These are phyloP conservation scores for Orobanche coerulescens DNA, from an alignment of 257 asterid species.

Conservation along the genomic window DNA sequence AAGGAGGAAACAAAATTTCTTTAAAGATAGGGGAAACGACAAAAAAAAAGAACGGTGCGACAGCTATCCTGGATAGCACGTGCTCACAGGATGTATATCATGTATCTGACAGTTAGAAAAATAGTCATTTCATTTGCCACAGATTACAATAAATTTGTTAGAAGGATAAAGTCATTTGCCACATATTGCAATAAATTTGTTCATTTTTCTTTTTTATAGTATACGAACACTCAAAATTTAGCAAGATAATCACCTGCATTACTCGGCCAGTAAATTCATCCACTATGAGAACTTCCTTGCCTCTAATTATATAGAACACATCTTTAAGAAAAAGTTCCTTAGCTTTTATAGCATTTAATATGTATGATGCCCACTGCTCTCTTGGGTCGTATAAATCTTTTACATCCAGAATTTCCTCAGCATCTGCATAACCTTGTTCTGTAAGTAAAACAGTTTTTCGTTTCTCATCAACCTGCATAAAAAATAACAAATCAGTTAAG, in stretches of 20 bases:
- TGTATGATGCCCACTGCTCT: slow-evolving; percentile 97
- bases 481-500: slow-evolving; percentile 18
- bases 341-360: slow-evolving; percentile 88
- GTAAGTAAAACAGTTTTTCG: slow-evolving; percentile 77
- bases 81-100: too few relatives aligned
- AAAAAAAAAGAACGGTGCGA: slow-evolving; percentile 3
- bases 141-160: too few relatives aligned
- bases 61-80: neutral
- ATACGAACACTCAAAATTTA: slow-evolving; percentile 14
- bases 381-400: slow-evolving; percentile 96
- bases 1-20: slow-evolving; percentile 1
- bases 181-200: neutral
- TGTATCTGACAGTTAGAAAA: too few relatives aligned
- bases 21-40: neutral
- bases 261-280: slow-evolving; percentile 99
- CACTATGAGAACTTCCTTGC: slow-evolving; percentile 89
- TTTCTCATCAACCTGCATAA: slow-evolving; percentile 90
- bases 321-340: slow-evolving; percentile 92
- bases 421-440: slow-evolving; percentile 97
- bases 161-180: slow-evolving; percentile 7
- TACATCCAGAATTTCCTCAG: slow-evolving; percentile 90
- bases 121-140: too few relatives aligned
- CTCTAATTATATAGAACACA: slow-evolving; percentile 89
- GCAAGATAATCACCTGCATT: slow-evolving; percentile 70
- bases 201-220: slow-evolving; percentile 14